Conservation (phyloP, 345 rosid genomes). For the Eucalyptus guilfoylei region DNA sequence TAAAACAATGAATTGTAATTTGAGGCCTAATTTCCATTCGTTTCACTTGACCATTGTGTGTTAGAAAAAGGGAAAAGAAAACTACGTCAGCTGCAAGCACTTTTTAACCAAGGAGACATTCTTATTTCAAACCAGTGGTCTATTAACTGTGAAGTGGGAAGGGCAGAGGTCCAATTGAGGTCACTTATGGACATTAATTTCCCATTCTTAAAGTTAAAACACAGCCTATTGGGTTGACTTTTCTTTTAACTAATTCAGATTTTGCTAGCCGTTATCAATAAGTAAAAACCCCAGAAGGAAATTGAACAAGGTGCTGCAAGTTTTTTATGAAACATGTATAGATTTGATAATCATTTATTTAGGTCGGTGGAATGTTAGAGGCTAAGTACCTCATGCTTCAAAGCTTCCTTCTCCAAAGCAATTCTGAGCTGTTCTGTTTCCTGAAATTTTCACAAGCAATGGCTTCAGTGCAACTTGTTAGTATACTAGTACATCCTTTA, state of each 20-base stretch:
- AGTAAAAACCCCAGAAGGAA: neutral
- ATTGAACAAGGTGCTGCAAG: neutral
- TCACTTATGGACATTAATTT: neutral
- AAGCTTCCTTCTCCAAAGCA: constrained; percentile 30
- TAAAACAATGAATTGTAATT: no score
- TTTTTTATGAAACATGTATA: neutral
- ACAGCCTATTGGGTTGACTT: neutral
- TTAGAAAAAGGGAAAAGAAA: no score
- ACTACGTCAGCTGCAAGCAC: neutral
- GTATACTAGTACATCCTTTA: neutral
- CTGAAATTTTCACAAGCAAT: constrained; percentile 10
- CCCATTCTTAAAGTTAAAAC: neutral
- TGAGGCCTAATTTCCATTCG: no score
- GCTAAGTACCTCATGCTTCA: constrained; percentile 32
- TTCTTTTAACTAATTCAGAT: neutral
- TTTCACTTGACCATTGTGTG: no score
- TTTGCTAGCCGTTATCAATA: neutral
- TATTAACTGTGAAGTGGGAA: neutral
- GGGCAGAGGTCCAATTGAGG: neutral
- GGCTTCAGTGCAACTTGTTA: neutral
- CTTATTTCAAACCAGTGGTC: neutral
- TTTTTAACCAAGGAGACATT: neutral
- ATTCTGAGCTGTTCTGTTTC: constrained; percentile 39
- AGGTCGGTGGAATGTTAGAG: neutral
- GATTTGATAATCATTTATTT: neutral